These are phyloP conservation scores for Pulveroboletus frians DNA, from an alignment of 768 basidiomycete species.

Conservation along the genomic window DNA sequence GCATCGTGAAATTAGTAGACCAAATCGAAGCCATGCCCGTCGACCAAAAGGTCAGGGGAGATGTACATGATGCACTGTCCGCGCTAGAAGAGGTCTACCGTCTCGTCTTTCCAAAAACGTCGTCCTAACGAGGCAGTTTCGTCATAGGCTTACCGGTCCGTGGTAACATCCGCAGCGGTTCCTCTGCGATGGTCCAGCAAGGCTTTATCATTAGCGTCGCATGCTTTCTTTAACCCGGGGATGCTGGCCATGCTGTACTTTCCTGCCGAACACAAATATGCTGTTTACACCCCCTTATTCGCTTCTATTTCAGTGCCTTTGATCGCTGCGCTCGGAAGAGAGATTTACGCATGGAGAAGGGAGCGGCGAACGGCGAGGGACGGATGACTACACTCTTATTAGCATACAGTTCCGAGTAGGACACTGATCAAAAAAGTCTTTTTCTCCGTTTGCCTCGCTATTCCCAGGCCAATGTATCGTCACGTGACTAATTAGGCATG, in stretches of 20 bases:
- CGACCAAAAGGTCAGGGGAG: slow-evolving; percentile 64
- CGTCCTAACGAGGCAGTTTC: slow-evolving; percentile 10
- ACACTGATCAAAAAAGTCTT: slow-evolving; percentile 9
- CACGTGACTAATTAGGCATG: slow-evolving; percentile 23
- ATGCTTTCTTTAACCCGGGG: slow-evolving; percentile 94
- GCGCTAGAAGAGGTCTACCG: slow-evolving; percentile 66
- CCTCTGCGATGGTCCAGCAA: slow-evolving; percentile 56
- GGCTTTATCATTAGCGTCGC: slow-evolving; percentile 63
- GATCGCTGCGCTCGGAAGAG: slow-evolving; percentile 66
- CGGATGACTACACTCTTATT: slow-evolving; percentile 8
- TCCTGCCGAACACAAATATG: slow-evolving; percentile 96
- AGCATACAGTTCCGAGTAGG: slow-evolving; percentile 4
- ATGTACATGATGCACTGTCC: slow-evolving; percentile 64
- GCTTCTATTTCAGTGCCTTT: slow-evolving; percentile 85
- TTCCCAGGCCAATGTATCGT: background rate
- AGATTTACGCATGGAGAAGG: slow-evolving; percentile 59
- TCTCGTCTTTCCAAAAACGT: background rate
- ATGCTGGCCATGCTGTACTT: slow-evolving; percentile 97
- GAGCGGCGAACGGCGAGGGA: slow-evolving; percentile 13
- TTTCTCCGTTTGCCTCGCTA: slow-evolving; percentile 8
- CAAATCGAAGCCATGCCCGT: slow-evolving; percentile 94
- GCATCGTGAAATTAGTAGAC: slow-evolving; percentile 78
- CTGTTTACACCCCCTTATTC: slow-evolving; percentile 93
- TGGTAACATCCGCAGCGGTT: slow-evolving; percentile 16
- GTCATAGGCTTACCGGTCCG: slow-evolving; percentile 21